Conservation (phyloP, 352 stramenopile species). For the Pythium dissimile region DNA sequence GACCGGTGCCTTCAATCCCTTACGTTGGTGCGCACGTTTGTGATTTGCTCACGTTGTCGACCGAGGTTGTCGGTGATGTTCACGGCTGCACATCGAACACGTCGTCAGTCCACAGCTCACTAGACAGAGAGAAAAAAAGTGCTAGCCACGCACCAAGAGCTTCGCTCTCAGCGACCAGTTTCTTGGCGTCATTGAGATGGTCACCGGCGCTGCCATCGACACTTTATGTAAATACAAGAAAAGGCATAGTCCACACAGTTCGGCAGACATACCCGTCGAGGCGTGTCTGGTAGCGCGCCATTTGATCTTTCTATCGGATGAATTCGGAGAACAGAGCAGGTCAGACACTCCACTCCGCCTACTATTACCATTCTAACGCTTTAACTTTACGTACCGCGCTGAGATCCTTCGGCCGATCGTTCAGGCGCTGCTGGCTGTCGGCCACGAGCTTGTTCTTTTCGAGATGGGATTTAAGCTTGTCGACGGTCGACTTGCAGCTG, state of each 20-base stretch:
- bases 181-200: conserved; percentile 65
- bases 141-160: conserved; percentile 35
- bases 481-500: conserved; percentile 79
- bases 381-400: conserved; percentile 25
- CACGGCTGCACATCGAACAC: conserved; percentile 22
- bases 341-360: too few species aligned
- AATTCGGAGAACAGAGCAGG: too few species aligned
- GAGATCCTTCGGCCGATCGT: conserved; percentile 35
- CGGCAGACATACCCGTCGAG: conserved; percentile 40
- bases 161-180: conserved; percentile 65
- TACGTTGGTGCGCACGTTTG: conserved; percentile 76
- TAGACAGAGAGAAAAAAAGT: background rate
- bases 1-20: too few species aligned
- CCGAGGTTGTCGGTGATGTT: conserved; percentile 73
- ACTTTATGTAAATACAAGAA: conserved; percentile 18
- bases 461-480: conserved; percentile 84
- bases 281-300: conserved; percentile 68
- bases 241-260: background rate
- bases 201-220: conserved; percentile 70
- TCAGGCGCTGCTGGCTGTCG: conserved; percentile 63
- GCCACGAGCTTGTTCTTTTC: conserved; percentile 75
- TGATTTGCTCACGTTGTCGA: conserved; percentile 67
- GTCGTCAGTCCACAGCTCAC: background rate
- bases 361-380: background rate
- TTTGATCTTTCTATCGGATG: conserved; percentile 50